Conservation (phyloP, 2,329 filamentous ascomycete genomes). For the Teratosphaeriaceae sp. region DNA sequence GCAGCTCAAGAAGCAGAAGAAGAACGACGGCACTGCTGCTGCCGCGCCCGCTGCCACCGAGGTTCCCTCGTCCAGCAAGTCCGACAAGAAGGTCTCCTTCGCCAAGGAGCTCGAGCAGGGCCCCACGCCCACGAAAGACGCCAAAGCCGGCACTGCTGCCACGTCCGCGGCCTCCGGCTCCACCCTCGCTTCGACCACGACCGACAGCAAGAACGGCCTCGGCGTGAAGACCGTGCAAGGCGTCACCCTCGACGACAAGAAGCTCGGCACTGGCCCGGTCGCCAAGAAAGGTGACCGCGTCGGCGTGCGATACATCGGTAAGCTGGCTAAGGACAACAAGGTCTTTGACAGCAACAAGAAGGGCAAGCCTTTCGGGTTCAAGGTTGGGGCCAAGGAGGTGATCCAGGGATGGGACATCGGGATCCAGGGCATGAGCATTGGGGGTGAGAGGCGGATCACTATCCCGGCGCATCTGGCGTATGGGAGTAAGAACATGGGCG, state of each 20-base stretch:
- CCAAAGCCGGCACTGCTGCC: constrained; percentile 26
- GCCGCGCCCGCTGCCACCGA: constrained; percentile 46
- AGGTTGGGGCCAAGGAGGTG: constrained; percentile 87
- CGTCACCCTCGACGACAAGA: constrained; percentile 93
- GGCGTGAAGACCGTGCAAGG: constrained; percentile 77
- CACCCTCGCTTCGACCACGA: too few species aligned
- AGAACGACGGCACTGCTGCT: constrained; percentile 89
- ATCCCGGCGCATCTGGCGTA: constrained; percentile 86
- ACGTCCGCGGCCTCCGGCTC: too few species aligned
- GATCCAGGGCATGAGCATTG: constrained; percentile 83
- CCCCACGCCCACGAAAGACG: constrained; percentile 63
- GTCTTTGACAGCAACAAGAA: constrained; percentile 98
- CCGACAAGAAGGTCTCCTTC: constrained; percentile 95
- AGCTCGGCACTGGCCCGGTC: constrained; percentile 73
- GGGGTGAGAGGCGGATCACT: constrained; percentile 86
- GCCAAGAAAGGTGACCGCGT: constrained; percentile 89
- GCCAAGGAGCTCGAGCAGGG: constrained; percentile 98
- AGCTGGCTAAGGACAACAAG: constrained; percentile 81
- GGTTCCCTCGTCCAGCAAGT: constrained; percentile 46
- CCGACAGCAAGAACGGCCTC: constrained; percentile 46
- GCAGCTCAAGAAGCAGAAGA: constrained; percentile 96
- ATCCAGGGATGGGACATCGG: constrained; percentile 99
- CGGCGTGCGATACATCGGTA: constrained; percentile 96
- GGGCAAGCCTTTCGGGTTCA: constrained; percentile 95
- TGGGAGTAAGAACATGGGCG: constrained; percentile 66